A percentile compares a stretch with the other conserved stretches of the same genome.
Evolutionary conservation across 305 asterid species (phyloP).

Genomic region (Rubia peregrina): DNA sequence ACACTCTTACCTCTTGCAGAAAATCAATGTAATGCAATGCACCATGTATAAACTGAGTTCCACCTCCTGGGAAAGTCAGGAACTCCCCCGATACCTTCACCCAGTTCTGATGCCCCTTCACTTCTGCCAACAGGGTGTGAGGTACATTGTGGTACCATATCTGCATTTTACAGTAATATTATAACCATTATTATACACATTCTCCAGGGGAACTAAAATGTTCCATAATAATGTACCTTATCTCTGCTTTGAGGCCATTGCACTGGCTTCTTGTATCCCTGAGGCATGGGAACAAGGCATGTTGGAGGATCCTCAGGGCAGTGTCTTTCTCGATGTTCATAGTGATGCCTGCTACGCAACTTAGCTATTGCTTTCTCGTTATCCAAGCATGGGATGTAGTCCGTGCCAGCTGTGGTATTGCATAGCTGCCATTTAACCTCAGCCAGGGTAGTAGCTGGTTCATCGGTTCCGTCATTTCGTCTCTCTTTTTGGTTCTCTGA

Average conservation of each 20-base stretch:
- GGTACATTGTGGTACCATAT: constrained; percentile 90
- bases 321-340: constrained; percentile 80
- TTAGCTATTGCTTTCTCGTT: constrained; percentile 56
- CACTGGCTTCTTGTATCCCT: constrained; percentile 61
- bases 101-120: constrained; percentile 91
- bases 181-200: not conserved
- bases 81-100: constrained; percentile 80
- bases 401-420: constrained; percentile 59
- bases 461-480: constrained; percentile 32
- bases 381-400: constrained; percentile 84
- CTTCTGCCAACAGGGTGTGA: constrained; percentile 59
- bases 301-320: constrained; percentile 69
- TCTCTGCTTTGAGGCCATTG: constrained; percentile 89
- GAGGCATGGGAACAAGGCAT: constrained; percentile 64
- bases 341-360: constrained; percentile 44
- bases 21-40: constrained; percentile 78
- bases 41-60: constrained; percentile 85
- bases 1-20: constrained; percentile 50
- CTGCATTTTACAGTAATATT: constrained; percentile 28
- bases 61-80: constrained; percentile 85
- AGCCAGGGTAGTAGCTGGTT: constrained; percentile 22
- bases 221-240: constrained; percentile 37
- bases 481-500: constrained; percentile 67
- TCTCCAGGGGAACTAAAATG: not conserved
- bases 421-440: constrained; percentile 54